phyloP scores from a whole-genome alignment of 2,329 filamentous ascomycete species.

The Aspergillus sp. region DNA sequence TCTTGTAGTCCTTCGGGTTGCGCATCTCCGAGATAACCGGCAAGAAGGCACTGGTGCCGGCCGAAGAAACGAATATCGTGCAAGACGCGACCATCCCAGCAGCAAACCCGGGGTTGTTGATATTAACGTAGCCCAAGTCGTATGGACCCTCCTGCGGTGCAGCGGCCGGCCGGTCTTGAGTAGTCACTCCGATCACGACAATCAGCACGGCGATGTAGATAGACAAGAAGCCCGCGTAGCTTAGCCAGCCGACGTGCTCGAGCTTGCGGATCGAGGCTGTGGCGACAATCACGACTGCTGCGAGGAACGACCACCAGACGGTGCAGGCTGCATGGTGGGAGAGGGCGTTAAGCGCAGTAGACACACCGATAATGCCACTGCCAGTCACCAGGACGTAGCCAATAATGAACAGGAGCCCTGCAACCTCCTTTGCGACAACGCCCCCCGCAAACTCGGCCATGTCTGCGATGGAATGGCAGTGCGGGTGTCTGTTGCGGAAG shows the following conservation, averaged over 20 bases:
- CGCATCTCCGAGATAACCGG: conserved; percentile 67
- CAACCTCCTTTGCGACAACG: conserved; percentile 51
- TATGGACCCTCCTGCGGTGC: conserved; percentile 60
- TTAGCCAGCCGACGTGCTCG: conserved; percentile 61
- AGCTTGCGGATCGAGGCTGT: conserved; percentile 59
- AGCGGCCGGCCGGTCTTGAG: conserved; percentile 57
- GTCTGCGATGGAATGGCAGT: conserved; percentile 56
- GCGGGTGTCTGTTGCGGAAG: conserved; percentile 52
- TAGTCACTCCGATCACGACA: conserved; percentile 59
- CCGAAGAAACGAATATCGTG: conserved; percentile 61
- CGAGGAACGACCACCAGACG: conserved; percentile 57
- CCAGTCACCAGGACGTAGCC: conserved; percentile 58
- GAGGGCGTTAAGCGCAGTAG: conserved; percentile 60
- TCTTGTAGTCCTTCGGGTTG: conserved; percentile 58
- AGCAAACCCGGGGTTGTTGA: conserved; percentile 58
- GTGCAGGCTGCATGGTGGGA: conserved; percentile 60
- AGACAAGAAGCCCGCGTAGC: conserved; percentile 60
- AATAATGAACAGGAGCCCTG: conserved; percentile 57
- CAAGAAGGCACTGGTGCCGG: conserved; percentile 61
- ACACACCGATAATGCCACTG: conserved; percentile 60
- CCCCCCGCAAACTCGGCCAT: conserved; percentile 61
- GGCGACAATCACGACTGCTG: conserved; percentile 48
- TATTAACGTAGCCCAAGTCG: conserved; percentile 59
- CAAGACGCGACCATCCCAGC: conserved; percentile 58
- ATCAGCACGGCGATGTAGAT: conserved; percentile 61